These are phyloP conservation scores for Verticillium albo-atrum DNA, from an alignment of 2,329 filamentous ascomycete species.

Conservation along the genomic window DNA sequence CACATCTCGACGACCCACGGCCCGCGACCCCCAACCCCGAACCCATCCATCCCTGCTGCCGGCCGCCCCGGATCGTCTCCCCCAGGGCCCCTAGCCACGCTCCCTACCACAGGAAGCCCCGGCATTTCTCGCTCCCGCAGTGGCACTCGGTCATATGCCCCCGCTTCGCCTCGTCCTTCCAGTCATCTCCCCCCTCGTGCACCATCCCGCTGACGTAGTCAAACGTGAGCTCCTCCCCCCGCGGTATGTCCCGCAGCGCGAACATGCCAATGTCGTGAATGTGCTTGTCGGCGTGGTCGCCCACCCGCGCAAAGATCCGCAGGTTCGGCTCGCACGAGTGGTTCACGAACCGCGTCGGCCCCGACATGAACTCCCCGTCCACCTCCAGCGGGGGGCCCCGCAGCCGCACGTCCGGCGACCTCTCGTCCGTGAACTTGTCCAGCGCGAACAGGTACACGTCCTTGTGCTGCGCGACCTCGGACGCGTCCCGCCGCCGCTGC, in stretches of 20 bases:
- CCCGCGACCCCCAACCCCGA: too few species aligned
- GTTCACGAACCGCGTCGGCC: conserved; percentile 77
- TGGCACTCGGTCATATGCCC: conserved; percentile 53
- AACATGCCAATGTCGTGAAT: conserved; percentile 77
- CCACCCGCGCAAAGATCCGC: conserved; percentile 73
- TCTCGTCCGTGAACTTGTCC: conserved; percentile 68
- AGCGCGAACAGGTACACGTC: conserved; percentile 76
- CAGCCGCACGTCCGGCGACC: conserved; percentile 52
- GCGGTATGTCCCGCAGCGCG: conserved; percentile 60
- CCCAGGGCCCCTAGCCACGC: background rate
- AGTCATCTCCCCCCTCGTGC: conserved; percentile 40
- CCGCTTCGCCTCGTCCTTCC: conserved; percentile 41
- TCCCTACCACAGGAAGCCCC: conserved; percentile 65
- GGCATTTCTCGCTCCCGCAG: conserved; percentile 62
- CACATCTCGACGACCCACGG: too few species aligned
- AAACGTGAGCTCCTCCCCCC: conserved; percentile 70
- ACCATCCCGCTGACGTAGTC: conserved; percentile 70
- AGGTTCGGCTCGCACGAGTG: conserved; percentile 78
- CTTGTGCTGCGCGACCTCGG: conserved; percentile 56
- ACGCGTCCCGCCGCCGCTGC: conserved; percentile 54
- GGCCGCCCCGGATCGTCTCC: too few species aligned
- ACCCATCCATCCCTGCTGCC: too few species aligned
- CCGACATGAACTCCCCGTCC: conserved; percentile 72
- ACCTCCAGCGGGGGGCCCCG: conserved; percentile 54
- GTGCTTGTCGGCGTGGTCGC: conserved; percentile 68